These are phyloP conservation scores for Benincasa hispida DNA, from an alignment of 306 rosid genomes.

Conservation along the genomic window DNA sequence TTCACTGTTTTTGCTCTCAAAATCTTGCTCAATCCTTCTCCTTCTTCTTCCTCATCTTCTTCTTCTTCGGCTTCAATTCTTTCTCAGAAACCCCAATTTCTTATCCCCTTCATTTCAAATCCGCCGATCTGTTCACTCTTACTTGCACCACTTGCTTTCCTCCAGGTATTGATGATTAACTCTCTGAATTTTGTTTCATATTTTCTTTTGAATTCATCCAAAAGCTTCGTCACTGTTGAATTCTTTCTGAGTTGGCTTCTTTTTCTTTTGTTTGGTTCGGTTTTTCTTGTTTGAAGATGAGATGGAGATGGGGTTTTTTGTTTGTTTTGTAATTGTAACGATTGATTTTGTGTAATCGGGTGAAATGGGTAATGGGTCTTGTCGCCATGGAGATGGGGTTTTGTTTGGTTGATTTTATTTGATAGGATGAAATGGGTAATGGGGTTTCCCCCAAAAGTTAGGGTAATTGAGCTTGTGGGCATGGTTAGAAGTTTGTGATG, in stretches of 20 bases:
- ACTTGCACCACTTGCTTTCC: neutral
- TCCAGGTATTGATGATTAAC: neutral
- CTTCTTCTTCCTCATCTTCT: neutral
- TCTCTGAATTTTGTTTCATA: neutral
- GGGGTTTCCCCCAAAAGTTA: conserved; percentile 22
- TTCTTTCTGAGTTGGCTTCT: neutral
- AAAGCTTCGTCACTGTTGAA: neutral
- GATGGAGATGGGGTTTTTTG: neutral
- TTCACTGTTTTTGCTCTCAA: neutral
- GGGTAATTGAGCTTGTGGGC: neutral
- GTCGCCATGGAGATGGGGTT: neutral
- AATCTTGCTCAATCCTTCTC: neutral
- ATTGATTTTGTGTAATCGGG: neutral
- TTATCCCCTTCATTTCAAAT: neutral
- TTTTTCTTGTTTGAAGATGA: neutral
- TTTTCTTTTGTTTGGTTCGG: neutral
- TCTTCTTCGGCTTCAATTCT: neutral
- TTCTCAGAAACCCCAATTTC: neutral
- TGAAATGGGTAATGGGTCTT: neutral
- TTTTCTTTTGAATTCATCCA: neutral
- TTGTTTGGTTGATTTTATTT: neutral
- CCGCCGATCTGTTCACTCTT: neutral
- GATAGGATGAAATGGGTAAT: neutral
- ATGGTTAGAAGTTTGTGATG: neutral
- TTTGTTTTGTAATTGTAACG: neutral